Evolutionary conservation across 129 eudicot genomes (phyloP).

Genomic region (Rutidosis leptorrhynchoides): DNA sequence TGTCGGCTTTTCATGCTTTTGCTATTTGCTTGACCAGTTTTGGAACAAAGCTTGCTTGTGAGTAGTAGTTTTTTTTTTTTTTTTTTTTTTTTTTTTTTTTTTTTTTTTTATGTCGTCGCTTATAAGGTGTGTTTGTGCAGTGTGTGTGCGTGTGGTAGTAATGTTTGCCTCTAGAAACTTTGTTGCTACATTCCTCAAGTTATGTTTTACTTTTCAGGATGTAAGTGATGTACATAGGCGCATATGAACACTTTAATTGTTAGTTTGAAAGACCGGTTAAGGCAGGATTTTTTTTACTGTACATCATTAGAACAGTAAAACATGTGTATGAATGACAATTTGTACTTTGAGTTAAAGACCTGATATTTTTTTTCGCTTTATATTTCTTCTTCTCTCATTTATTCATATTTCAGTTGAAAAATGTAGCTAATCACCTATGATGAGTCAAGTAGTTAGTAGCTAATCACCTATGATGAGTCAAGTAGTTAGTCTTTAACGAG

Average conservation of each 20-base stretch:
- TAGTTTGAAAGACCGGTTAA: constrained; percentile 15
- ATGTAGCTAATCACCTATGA: not conserved
- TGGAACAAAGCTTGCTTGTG: constrained; percentile 95
- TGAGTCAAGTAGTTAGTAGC: not conserved
- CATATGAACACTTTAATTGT: constrained; percentile 19
- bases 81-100: too few species aligned
- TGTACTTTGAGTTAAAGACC: not conserved
- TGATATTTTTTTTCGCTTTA: not conserved
- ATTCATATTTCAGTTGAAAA: not conserved
- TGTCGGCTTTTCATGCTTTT: constrained; percentile 92
- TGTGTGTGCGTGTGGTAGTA: not conserved
- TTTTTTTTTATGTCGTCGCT: not conserved
- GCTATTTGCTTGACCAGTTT: constrained; percentile 94
- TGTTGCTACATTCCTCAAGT: not conserved
- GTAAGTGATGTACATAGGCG: constrained; percentile 31
- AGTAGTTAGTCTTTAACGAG: not conserved
- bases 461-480: not conserved
- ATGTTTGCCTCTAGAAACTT: constrained; percentile 15
- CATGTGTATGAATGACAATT: not conserved
- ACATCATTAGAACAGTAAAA: not conserved
- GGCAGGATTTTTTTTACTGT: not conserved
- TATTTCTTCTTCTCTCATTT: not conserved
- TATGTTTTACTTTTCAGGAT: constrained; percentile 28
- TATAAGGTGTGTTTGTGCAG: constrained; percentile 1
- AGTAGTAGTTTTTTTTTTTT: constrained; percentile 25